Percentiles rank a stretch among this genome's conserved stretches.
Conservation (phyloP, 1,284 basidiomycete genomes). For the Spongiforma sp. region DNA sequence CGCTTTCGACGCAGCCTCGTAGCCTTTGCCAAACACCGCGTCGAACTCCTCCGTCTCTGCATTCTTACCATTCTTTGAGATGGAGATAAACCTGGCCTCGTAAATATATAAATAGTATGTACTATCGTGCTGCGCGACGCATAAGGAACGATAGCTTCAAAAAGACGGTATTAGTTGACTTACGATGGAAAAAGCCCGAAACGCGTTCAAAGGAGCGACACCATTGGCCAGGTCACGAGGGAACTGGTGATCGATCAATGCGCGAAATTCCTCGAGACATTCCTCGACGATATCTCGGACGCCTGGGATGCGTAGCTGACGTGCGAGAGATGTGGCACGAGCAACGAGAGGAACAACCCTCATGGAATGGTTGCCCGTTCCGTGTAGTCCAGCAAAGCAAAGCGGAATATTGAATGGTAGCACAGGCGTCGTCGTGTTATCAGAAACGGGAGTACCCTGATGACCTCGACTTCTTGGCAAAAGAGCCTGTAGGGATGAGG, state of each 20-base stretch:
- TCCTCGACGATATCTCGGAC: background rate
- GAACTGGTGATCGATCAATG: background rate
- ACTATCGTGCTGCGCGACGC: slow-evolving; percentile 13
- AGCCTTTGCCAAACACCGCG: slow-evolving; percentile 2
- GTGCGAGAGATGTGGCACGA: no score
- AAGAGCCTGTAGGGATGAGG: no score
- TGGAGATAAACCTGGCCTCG: slow-evolving; percentile 2
- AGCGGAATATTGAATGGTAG: no score
- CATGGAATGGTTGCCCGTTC: no score
- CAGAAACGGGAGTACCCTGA: no score
- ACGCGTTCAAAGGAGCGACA: slow-evolving; percentile 7
- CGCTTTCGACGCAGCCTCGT: background rate
- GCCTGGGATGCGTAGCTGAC: no score
- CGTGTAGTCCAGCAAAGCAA: no score
- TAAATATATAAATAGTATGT: slow-evolving; percentile 14
- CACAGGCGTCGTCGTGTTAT: no score
- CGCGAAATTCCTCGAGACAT: background rate
- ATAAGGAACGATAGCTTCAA: background rate
- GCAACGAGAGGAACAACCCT: no score
- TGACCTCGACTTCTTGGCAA: no score
- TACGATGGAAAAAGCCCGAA: slow-evolving; percentile 18
- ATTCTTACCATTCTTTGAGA: slow-evolving; percentile 7
- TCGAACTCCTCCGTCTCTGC: slow-evolving; percentile 6
- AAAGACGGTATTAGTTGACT: background rate
- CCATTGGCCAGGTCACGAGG: slow-evolving; percentile 1